phyloP scores from a whole-genome alignment of 2,329 filamentous ascomycete genomes.

The Ascochyta fabae region DNA sequence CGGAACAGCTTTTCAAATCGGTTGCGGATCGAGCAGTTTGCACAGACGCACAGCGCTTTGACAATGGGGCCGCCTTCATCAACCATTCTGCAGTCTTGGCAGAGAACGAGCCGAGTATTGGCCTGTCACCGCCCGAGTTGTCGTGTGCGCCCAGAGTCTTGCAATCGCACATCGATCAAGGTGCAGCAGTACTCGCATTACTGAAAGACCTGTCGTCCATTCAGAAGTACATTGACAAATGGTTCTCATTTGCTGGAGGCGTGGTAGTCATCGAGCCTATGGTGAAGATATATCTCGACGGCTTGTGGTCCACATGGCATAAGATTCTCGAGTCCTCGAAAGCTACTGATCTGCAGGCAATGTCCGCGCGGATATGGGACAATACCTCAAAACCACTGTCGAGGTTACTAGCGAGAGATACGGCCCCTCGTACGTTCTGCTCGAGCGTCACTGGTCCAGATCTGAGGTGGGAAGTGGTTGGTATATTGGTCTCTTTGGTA shows the following conservation, averaged over 20 bases:
- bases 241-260: slow-evolving; percentile 40
- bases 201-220: slow-evolving; percentile 35
- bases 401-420: slow-evolving; percentile 41
- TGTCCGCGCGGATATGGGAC: slow-evolving; percentile 52
- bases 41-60: slow-evolving; percentile 16
- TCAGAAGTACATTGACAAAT: slow-evolving; percentile 42
- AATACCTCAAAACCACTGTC: slow-evolving; percentile 50
- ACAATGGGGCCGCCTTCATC: slow-evolving; percentile 28
- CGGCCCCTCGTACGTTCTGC: slow-evolving; percentile 49
- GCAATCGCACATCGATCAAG: slow-evolving; percentile 35
- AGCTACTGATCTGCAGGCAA: slow-evolving; percentile 38
- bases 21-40: neutral
- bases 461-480: slow-evolving; percentile 55
- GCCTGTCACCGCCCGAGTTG: slow-evolving; percentile 24
- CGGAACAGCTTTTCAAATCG: no score
- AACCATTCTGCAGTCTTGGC: slow-evolving; percentile 37
- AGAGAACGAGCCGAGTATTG: slow-evolving; percentile 38
- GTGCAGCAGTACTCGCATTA: slow-evolving; percentile 34
- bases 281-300: slow-evolving; percentile 37
- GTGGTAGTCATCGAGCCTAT: slow-evolving; percentile 47
- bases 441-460: slow-evolving; percentile 47
- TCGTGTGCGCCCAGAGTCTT: slow-evolving; percentile 14
- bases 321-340: slow-evolving; percentile 33
- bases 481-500: slow-evolving; percentile 48
- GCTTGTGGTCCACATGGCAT: slow-evolving; percentile 37